Percentiles rank a stretch among this genome's conserved stretches.
Conservation (phyloP, 2,329 filamentous ascomycete genomes). For the Penicillium sp. region DNA sequence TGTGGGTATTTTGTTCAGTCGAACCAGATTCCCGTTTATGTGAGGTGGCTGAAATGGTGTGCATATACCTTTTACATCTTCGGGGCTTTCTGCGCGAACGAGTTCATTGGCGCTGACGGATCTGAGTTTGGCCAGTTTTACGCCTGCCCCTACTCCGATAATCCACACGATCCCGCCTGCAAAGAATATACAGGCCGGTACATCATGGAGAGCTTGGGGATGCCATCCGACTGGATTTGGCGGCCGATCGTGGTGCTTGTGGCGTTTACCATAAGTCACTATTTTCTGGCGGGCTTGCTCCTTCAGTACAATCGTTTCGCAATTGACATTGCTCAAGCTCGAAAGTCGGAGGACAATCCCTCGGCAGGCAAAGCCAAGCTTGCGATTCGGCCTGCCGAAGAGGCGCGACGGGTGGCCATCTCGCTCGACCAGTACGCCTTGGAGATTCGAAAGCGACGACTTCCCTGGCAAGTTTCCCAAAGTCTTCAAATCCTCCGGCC, state of each 20-base stretch:
- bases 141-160: conserved; percentile 63
- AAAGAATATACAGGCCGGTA: conserved; percentile 66
- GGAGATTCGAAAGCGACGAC: conserved; percentile 60
- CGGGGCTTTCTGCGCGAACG: conserved; percentile 67
- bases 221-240: conserved; percentile 65
- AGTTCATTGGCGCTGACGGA: conserved; percentile 53
- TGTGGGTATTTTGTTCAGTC: conserved; percentile 75
- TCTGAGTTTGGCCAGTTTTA: conserved; percentile 61
- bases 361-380: conserved; percentile 71
- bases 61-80: conserved; percentile 58
- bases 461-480: conserved; percentile 46
- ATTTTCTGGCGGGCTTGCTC: conserved; percentile 58
- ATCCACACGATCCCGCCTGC: conserved; percentile 63
- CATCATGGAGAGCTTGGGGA: conserved; percentile 66
- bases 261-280: conserved; percentile 63
- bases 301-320: conserved; percentile 64
- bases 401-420: conserved; percentile 62
- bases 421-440: conserved; percentile 63
- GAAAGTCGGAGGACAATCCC: conserved; percentile 57
- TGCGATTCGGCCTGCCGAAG: conserved; percentile 51
- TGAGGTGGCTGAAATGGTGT: conserved; percentile 68
- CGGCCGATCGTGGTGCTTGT: conserved; percentile 63
- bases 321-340: conserved; percentile 66
- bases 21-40: conserved; percentile 70
- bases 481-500: conserved; percentile 60